Conservation (phyloP, 2,329 filamentous ascomycete genomes). For the Pseudogymnoascus sp. region DNA sequence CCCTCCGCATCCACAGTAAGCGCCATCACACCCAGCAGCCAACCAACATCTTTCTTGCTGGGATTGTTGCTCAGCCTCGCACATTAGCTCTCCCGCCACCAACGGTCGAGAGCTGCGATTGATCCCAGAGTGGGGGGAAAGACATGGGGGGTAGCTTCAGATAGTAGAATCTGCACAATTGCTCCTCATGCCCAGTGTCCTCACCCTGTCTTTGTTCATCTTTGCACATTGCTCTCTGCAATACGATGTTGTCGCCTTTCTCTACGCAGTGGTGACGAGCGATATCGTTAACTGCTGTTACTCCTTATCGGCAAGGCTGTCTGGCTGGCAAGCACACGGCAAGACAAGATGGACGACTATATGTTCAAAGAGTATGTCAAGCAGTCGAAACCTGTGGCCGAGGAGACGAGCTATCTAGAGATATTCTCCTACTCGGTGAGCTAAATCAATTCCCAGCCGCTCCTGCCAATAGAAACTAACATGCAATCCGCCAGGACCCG, state of each 20-base stretch:
- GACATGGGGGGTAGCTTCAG: constrained; percentile 1
- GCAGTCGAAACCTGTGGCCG: constrained; percentile 21
- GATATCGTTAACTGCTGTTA: neutral
- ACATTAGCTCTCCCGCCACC: constrained; percentile 1
- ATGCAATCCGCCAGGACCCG: constrained; percentile 21
- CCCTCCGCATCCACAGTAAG: constrained; percentile 6
- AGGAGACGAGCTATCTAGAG: constrained; percentile 27
- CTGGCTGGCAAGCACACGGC: neutral
- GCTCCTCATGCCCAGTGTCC: neutral
- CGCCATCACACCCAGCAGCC: neutral
- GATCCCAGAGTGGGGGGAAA: neutral
- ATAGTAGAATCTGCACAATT: constrained; percentile 1
- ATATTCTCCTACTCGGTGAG: constrained; percentile 28
- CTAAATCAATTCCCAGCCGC: neutral
- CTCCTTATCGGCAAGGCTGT: neutral
- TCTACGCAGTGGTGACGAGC: neutral
- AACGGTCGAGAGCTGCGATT: neutral
- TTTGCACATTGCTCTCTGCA: neutral
- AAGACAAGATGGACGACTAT: constrained; percentile 28
- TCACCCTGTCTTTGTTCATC: neutral
- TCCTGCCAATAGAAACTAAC: neutral
- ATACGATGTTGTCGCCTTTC: neutral
- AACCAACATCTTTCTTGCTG: neutral
- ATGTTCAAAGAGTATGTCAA: constrained; percentile 28
- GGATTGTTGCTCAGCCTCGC: neutral